Evolutionary conservation across 768 basidiomycete species (phyloP), one percentile per base, ranked within the genome.

Genomic region (Trametes meyenii): DNA sequence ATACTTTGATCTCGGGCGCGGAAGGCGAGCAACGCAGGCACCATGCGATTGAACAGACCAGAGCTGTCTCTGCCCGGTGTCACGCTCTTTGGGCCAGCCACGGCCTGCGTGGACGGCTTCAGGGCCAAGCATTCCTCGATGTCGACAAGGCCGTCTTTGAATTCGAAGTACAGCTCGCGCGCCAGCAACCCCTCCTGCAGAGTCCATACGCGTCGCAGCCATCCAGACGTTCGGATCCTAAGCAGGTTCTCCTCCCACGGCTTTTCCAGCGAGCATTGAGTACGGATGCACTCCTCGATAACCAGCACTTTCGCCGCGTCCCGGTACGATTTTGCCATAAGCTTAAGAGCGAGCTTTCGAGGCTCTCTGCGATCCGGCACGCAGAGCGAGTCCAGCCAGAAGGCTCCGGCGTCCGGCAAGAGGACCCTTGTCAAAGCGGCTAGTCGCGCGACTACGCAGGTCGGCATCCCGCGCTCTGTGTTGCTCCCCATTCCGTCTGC

Each of bases 341-440:
- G 55, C 45, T 26, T 59, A 42, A 63, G 63, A 4, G 62, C 55
- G 14, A n/a, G 55, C 23, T 63, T 61, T 16, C 62, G 56, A 1
- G 24, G 55, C n/a, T n/a, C 17, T 12, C 40, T 45, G 13, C n/a
- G 35, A 3, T 46, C 52, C 1, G 64, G 64, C 16, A 65, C 46
- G 44, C 64, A 65, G 21, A 65, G 57, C 21, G 55, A 52, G 39
- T 65, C 64, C 48, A 61, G 42, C 64, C 64, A 65, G 33, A 65
- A 59, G n/a, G 60, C 56, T 12, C 60, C 60, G n/a, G 50, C 23
- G 8, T 58, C 61, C 7, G 64, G 64, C 8, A 50, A 35, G 12
- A 62, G 55, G n/a, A 24, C 23, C 16, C 21, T 24, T 3, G 45
- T 56, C 13, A 58, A 54, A 2, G 13, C 26, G 2, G 64, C 33